phyloP scores from a whole-genome alignment of 768 basidiomycete species.

The Albatrellus ellisii region DNA sequence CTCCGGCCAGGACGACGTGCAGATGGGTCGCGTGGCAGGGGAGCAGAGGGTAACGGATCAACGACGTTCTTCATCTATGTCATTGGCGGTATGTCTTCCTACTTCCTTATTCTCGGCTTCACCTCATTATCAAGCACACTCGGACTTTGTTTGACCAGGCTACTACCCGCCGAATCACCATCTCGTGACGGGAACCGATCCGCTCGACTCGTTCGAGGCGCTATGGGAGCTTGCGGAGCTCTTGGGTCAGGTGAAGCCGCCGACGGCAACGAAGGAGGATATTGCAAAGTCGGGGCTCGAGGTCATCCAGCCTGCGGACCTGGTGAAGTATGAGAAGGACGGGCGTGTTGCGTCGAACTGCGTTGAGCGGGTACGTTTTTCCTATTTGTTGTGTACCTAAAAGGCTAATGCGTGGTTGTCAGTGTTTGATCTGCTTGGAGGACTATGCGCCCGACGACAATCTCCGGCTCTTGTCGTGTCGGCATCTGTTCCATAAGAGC shows the following conservation, averaged over 20 bases:
- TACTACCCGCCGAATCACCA: slow-evolving; percentile 87
- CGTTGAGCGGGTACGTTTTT: slow-evolving; percentile 50
- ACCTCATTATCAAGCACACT: background rate
- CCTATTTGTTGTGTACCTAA: background rate
- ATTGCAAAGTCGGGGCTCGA: slow-evolving; percentile 77
- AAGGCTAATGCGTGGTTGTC: slow-evolving; percentile 1
- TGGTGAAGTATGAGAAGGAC: slow-evolving; percentile 39
- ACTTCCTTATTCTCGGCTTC: background rate
- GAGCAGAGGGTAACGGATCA: slow-evolving; percentile 22
- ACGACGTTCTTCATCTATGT: slow-evolving; percentile 87
- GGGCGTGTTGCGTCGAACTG: slow-evolving; percentile 64
- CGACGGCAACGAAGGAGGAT: slow-evolving; percentile 71
- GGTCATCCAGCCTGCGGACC: slow-evolving; percentile 38
- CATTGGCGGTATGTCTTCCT: slow-evolving; percentile 47
- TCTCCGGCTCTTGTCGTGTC: slow-evolving; percentile 67
- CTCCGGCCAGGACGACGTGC: slow-evolving; percentile 24
- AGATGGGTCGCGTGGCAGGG: slow-evolving; percentile 13
- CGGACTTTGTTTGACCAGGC: no score
- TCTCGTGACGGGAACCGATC: slow-evolving; percentile 68
- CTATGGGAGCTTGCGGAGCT: slow-evolving; percentile 74
- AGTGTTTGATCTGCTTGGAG: slow-evolving; percentile 79
- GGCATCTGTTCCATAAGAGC: slow-evolving; percentile 79
- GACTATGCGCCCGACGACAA: slow-evolving; percentile 75
- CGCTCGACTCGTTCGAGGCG: slow-evolving; percentile 70
- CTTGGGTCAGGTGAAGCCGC: slow-evolving; percentile 70